These are phyloP conservation scores for Collybiopsis confluens DNA, from an alignment of 768 basidiomycete genomes.

Conservation along the genomic window DNA sequence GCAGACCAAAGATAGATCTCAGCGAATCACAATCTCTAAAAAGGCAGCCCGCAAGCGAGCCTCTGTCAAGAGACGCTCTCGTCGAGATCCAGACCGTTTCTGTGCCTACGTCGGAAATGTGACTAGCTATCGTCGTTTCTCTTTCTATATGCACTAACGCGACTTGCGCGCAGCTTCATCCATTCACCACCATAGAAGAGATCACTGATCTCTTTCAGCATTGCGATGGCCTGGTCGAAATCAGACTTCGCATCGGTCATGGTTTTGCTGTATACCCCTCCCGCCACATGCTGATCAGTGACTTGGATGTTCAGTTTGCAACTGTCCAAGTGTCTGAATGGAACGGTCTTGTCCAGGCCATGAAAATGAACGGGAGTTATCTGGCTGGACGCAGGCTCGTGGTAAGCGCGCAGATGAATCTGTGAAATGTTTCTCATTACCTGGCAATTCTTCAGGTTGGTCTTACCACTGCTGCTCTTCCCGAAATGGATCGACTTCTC, in stretches of 20 bases:
- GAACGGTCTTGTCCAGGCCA: conserved; percentile 34
- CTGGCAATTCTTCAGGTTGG: background rate
- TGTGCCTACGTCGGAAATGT: conserved; percentile 52
- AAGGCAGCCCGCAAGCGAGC: conserved; percentile 4
- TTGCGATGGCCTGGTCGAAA: conserved; percentile 30
- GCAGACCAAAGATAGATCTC: background rate
- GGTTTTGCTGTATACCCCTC: conserved; percentile 28
- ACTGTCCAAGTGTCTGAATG: conserved; percentile 39
- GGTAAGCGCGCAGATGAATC: conserved; percentile 28
- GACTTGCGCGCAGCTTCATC: conserved; percentile 24
- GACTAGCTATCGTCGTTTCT: background rate
- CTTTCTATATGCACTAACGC: conserved; percentile 4
- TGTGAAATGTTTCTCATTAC: background rate
- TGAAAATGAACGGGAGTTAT: conserved; percentile 30
- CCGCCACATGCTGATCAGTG: background rate
- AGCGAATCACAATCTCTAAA: background rate
- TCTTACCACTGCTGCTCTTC: conserved; percentile 7
- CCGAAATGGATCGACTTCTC: conserved; percentile 4
- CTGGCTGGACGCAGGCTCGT: conserved; percentile 29
- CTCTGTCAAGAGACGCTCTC: background rate
- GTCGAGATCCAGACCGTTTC: background rate
- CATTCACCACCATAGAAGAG: conserved; percentile 27
- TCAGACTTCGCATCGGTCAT: conserved; percentile 39
- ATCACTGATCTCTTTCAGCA: conserved; percentile 29
- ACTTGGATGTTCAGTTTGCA: conserved; percentile 46